A percentile compares a stretch with the other conserved stretches of the same genome.
Conservation (phyloP, 345 rosid genomes). For the Eucalyptus virginea region DNA sequence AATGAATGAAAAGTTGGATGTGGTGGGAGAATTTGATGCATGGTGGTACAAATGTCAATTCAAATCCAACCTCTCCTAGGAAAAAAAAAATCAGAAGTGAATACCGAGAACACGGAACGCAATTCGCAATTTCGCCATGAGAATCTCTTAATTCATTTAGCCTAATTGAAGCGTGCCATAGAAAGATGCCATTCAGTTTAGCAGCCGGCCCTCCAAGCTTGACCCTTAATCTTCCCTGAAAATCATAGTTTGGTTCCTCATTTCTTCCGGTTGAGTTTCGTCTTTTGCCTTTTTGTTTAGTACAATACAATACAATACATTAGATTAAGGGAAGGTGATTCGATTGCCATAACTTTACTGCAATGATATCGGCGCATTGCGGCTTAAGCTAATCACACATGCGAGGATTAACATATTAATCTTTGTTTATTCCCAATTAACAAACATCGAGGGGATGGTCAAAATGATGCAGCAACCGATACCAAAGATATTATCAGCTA, state of each 20-base stretch:
- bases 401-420: neutral
- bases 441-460: neutral
- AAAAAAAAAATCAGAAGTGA: neutral
- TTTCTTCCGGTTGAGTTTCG: neutral
- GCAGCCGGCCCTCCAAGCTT: neutral
- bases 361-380: neutral
- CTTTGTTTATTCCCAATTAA: neutral
- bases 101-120: neutral
- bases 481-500: neutral
- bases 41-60: neutral
- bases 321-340: neutral
- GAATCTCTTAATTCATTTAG: neutral
- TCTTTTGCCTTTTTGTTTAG: neutral
- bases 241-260: neutral
- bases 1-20: neutral
- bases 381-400: neutral
- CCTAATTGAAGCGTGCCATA: neutral
- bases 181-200: neutral
- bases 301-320: neutral
- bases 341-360: neutral
- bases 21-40: neutral
- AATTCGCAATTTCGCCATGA: neutral
- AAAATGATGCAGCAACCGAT: neutral
- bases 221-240: neutral
- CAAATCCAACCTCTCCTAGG: neutral